These are phyloP conservation scores for Coemansia sp. DNA, from an alignment of 192 early-diverging fungal genomes.

Conservation along the genomic window DNA sequence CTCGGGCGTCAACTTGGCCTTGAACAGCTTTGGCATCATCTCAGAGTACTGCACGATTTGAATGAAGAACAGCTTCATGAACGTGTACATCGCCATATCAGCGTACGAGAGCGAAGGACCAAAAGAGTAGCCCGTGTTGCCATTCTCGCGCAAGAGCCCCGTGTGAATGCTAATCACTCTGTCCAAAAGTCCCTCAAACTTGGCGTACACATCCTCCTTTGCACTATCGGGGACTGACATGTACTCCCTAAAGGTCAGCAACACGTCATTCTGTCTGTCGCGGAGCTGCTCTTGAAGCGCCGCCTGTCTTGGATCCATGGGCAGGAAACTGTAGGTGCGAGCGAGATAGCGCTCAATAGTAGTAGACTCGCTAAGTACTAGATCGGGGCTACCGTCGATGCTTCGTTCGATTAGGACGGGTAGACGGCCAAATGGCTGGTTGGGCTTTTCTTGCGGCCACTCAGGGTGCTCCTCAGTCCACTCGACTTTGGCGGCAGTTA, in stretches of 20 bases:
- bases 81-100: slow-evolving; percentile 33
- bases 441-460: slow-evolving; percentile 31
- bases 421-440: slow-evolving; percentile 39
- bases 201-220: neutral
- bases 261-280: slow-evolving; percentile 12
- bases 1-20: slow-evolving; percentile 26
- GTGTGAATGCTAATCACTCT: slow-evolving; percentile 38
- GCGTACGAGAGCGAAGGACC: slow-evolving; percentile 47
- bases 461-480: slow-evolving; percentile 36
- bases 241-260: neutral
- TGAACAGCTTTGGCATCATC: neutral
- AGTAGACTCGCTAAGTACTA: slow-evolving; percentile 44
- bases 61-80: slow-evolving; percentile 21
- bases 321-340: slow-evolving; percentile 49
- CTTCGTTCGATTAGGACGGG: slow-evolving; percentile 35
- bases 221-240: neutral
- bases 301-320: slow-evolving; percentile 30
- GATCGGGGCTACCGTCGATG: slow-evolving; percentile 16
- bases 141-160: slow-evolving; percentile 50
- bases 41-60: neutral
- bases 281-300: slow-evolving; percentile 27
- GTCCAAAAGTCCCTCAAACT: slow-evolving; percentile 20
- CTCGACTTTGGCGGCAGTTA: slow-evolving; percentile 41
- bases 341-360: slow-evolving; percentile 58
- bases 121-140: slow-evolving; percentile 53